A percentile compares a stretch with the other conserved stretches of the same genome.
phyloP scores from a whole-genome alignment of 2,329 filamentous ascomycete species.

The Shiraia sp. region DNA sequence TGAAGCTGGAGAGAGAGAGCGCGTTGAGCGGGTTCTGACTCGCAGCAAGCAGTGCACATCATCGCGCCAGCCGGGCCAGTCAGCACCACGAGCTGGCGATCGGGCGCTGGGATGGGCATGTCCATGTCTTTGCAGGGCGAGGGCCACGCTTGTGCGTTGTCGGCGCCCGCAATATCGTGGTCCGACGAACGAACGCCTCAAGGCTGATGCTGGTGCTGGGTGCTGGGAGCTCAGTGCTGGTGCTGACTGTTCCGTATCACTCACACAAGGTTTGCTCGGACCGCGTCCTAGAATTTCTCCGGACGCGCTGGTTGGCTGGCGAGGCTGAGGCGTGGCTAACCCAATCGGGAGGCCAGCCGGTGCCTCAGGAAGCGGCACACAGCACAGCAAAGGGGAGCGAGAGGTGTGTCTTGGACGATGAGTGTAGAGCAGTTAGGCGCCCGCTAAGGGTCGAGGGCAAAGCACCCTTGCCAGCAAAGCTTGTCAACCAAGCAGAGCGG shows the following conservation, averaged over 20 bases:
- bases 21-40: constrained; percentile 29
- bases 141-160: constrained; percentile 14
- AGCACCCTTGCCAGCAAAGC: constrained; percentile 28
- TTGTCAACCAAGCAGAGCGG: constrained; percentile 8
- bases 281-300: constrained; percentile 39
- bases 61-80: constrained; percentile 39
- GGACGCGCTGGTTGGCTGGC: constrained; percentile 34
- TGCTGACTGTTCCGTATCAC: constrained; percentile 32
- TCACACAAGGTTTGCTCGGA: constrained; percentile 22
- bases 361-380: constrained; percentile 30
- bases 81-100: constrained; percentile 25
- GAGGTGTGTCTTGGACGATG: too few species aligned
- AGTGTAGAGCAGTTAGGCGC: too few species aligned
- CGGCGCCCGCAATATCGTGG: constrained; percentile 16
- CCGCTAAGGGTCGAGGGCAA: constrained; percentile 38
- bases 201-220: too few species aligned
- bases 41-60: constrained; percentile 38
- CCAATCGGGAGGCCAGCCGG: constrained; percentile 43
- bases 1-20: too few species aligned
- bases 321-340: constrained; percentile 41
- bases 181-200: constrained; percentile 16
- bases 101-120: constrained; percentile 30
- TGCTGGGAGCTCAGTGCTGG: too few species aligned
- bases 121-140: constrained; percentile 7
- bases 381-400: constrained; percentile 31